Evolutionary conservation across 108 stramenopile species (phyloP).

Genomic region (Nitzschia palea): DNA sequence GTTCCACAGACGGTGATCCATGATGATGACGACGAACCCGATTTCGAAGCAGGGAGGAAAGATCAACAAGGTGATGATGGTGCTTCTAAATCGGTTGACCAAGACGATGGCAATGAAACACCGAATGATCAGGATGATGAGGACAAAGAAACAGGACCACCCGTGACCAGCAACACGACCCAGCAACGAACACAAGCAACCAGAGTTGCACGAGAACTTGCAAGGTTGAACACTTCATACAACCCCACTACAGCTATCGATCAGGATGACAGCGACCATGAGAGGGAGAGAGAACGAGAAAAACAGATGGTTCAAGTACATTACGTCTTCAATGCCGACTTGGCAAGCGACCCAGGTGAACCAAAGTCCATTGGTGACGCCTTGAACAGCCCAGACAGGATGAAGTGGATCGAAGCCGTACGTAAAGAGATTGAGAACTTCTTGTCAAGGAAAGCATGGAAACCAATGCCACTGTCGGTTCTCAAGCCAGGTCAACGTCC

Average conservation of each 20-base stretch:
- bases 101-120: no score
- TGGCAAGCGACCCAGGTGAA: not conserved
- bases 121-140: no score
- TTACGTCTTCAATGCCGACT: slow-evolving; percentile 3
- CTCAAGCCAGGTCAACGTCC: not conserved
- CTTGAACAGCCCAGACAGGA: not conserved
- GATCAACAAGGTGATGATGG: no score
- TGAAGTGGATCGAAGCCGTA: not conserved
- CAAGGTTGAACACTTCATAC: slow-evolving; percentile 8
- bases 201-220: slow-evolving; percentile 3
- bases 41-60: no score
- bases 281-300: not conserved
- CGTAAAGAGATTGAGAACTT: not conserved
- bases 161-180: no score
- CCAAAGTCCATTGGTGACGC: not conserved
- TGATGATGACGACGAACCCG: no score
- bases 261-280: no score
- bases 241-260: not conserved
- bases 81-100: no score
- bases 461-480: not conserved
- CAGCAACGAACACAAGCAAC: no score
- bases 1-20: no score
- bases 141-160: no score
- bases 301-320: no score
- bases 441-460: not conserved